Percentiles rank a stretch among this genome's conserved stretches.
phyloP scores from a whole-genome alignment of 176 grass and related monocot genomes.

The Thinopyrum elongatum region DNA sequence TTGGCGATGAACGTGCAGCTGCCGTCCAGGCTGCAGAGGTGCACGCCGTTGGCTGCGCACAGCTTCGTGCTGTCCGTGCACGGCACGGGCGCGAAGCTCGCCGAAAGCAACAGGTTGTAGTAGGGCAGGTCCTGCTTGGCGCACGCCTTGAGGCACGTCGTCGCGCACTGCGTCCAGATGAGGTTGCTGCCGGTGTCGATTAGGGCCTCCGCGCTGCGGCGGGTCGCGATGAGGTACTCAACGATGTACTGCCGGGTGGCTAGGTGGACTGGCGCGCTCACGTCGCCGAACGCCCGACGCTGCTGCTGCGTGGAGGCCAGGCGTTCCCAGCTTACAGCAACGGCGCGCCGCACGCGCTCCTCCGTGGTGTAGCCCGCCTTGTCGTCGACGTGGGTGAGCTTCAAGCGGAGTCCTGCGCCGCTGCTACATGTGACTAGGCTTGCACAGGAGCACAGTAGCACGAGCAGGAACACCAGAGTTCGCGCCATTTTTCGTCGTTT shows the following conservation, averaged over 20 bases:
- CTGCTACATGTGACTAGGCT: background rate
- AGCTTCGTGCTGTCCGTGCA: background rate
- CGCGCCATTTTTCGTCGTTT: background rate
- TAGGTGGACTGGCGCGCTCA: no score
- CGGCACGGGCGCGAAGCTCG: background rate
- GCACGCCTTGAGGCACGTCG: background rate
- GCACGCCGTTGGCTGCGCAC: background rate
- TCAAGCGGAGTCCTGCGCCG: background rate
- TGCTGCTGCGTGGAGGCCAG: no score
- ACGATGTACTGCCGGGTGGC: no score
- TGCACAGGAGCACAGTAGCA: background rate
- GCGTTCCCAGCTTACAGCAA: no score
- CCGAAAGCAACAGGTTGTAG: background rate
- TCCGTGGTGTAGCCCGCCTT: no score
- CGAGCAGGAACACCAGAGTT: background rate
- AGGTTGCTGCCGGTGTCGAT: no score
- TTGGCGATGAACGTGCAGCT: background rate
- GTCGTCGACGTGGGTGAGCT: no score
- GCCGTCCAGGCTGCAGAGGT: background rate
- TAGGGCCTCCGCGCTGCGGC: no score
- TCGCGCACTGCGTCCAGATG: no score
- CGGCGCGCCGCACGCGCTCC: no score
- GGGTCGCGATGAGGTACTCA: no score
- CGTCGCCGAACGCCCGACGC: no score
- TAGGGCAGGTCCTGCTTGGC: slow-evolving; percentile 18